phyloP scores from a whole-genome alignment of 2,329 filamentous ascomycete species.

The Fusarium transvaalense region DNA sequence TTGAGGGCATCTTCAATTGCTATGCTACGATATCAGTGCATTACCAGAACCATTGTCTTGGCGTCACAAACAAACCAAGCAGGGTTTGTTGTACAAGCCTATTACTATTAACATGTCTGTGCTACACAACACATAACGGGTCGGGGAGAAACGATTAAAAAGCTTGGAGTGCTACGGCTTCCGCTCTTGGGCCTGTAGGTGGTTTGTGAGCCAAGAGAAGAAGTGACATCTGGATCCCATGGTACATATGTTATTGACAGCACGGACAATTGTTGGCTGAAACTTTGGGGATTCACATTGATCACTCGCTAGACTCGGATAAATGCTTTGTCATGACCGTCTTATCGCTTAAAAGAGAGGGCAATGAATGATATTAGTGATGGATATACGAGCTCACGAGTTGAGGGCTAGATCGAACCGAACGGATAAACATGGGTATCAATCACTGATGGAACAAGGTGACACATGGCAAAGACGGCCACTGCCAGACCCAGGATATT shows the following conservation, averaged over 20 bases:
- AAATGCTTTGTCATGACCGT: not conserved
- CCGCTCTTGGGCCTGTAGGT: slow-evolving; percentile 6
- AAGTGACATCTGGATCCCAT: slow-evolving; percentile 7
- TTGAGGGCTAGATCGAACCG: not conserved
- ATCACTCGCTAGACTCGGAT: not conserved
- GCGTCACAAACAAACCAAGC: not conserved
- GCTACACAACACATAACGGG: slow-evolving; percentile 7
- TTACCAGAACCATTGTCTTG: not conserved
- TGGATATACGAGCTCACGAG: not conserved
- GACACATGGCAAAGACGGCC: slow-evolving; percentile 9
- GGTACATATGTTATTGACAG: not conserved
- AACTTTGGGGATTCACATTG: not conserved
- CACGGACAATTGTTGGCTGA: slow-evolving; percentile 1
- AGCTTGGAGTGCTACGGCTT: slow-evolving; percentile 3
- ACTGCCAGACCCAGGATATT: not conserved
- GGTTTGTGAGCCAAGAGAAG: slow-evolving; percentile 6
- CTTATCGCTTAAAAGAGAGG: slow-evolving; percentile 4
- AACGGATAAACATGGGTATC: slow-evolving; percentile 4
- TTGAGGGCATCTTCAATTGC: not conserved
- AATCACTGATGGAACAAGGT: not conserved
- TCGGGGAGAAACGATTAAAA: slow-evolving; percentile 4
- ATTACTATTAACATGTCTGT: slow-evolving; percentile 1
- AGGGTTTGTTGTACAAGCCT: not conserved
- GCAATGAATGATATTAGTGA: slow-evolving; percentile 10
- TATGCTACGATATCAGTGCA: too few species aligned